Percentiles rank a stretch among this genome's conserved stretches.
These are phyloP conservation scores for Aureobasidium sp. DNA, from an alignment of 2,329 filamentous ascomycete genomes.

Conservation along the genomic window DNA sequence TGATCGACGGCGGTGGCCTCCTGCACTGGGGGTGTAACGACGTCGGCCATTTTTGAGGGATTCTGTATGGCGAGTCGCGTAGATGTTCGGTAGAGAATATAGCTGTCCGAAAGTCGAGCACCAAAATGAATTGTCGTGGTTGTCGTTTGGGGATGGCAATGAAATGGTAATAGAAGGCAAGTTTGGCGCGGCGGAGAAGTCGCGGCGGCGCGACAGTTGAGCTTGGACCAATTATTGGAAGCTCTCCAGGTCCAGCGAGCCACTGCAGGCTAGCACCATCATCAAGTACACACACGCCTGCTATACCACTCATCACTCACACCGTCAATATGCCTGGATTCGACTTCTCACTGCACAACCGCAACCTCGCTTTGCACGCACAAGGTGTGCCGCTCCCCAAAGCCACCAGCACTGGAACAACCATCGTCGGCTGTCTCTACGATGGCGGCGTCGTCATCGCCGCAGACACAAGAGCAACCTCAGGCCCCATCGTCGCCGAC, in stretches of 20 bases:
- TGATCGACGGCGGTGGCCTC: background rate
- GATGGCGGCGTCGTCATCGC: slow-evolving; percentile 97
- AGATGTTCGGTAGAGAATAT: background rate
- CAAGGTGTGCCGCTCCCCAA: slow-evolving; percentile 91
- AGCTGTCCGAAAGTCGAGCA: too few relatives aligned
- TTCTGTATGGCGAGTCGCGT: background rate
- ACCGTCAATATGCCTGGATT: slow-evolving; percentile 72
- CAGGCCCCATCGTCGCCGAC: slow-evolving; percentile 96
- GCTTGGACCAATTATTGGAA: background rate
- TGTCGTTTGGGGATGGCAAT: background rate
- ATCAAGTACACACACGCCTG: background rate
- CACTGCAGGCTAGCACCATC: too few relatives aligned
- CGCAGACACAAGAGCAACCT: slow-evolving; percentile 94
- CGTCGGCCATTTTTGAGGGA: slow-evolving; percentile 18
- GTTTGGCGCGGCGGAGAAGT: background rate
- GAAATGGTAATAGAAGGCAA: background rate
- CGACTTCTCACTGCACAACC: slow-evolving; percentile 99
- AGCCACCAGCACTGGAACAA: slow-evolving; percentile 96
- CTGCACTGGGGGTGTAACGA: slow-evolving; percentile 14
- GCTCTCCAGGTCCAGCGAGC: background rate
- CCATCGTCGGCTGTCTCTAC: slow-evolving; percentile 95
- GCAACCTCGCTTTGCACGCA: slow-evolving; percentile 92
- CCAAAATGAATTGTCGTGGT: background rate
- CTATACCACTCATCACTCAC: background rate
- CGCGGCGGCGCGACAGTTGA: background rate